These are phyloP conservation scores for Hygrophorus russula DNA, from an alignment of 768 basidiomycete species.

Conservation along the genomic window DNA sequence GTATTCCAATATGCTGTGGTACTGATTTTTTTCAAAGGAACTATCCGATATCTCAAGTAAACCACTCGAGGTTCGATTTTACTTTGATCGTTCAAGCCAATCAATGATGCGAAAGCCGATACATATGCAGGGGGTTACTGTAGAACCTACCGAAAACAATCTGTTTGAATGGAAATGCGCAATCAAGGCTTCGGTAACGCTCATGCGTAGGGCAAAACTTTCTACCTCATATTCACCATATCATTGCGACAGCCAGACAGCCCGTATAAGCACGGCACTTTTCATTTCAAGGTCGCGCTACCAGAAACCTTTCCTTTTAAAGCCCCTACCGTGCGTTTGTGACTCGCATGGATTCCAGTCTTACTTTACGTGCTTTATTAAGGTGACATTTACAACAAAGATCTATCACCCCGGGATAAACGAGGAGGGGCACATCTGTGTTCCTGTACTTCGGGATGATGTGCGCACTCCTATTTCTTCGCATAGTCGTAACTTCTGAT, in stretches of 20 bases:
- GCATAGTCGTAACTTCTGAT: not conserved
- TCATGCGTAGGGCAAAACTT: slow-evolving; percentile 2
- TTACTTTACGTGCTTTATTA: slow-evolving; percentile 8
- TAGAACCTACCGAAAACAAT: slow-evolving; percentile 60
- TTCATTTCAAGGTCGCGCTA: slow-evolving; percentile 62
- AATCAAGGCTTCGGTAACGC: slow-evolving; percentile 62
- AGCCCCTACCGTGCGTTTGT: slow-evolving; percentile 51
- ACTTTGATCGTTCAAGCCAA: not conserved
- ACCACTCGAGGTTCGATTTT: slow-evolving; percentile 46
- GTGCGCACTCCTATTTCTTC: slow-evolving; percentile 25
- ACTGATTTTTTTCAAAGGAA: slow-evolving; percentile 37
- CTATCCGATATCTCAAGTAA: slow-evolving; percentile 45
- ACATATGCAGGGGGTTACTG: slow-evolving; percentile 48
- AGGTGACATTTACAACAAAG: slow-evolving; percentile 81
- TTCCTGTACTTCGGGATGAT: slow-evolving; percentile 77
- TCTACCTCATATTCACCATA: slow-evolving; percentile 6
- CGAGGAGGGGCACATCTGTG: slow-evolving; percentile 78
- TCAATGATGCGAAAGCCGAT: slow-evolving; percentile 5
- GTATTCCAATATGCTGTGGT: slow-evolving; percentile 7
- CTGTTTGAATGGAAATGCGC: slow-evolving; percentile 68
- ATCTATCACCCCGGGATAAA: slow-evolving; percentile 89
- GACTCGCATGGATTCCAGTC: not conserved
- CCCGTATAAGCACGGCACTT: slow-evolving; percentile 77
- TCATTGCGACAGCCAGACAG: slow-evolving; percentile 44
- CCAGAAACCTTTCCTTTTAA: slow-evolving; percentile 83